phyloP scores from a whole-genome alignment of 768 basidiomycete genomes.

The Phanerochaete sordida region DNA sequence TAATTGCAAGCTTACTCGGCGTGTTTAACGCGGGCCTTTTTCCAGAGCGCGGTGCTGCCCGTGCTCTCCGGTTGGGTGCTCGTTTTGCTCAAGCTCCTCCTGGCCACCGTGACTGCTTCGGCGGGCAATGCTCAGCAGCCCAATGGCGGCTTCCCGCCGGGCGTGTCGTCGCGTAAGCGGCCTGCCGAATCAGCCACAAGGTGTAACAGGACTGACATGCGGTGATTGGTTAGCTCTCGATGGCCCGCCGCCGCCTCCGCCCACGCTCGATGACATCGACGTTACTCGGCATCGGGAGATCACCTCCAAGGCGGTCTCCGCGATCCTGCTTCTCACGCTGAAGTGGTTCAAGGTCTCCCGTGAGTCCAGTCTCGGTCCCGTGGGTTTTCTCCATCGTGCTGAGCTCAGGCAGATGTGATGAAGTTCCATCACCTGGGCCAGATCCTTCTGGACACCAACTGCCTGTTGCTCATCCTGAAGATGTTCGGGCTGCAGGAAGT shows the following conservation, averaged over 20 bases:
- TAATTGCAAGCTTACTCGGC: neutral
- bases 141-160: constrained; percentile 69
- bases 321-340: constrained; percentile 81
- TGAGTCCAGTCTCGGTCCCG: constrained; percentile 38
- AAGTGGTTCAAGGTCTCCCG: constrained; percentile 99
- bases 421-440: constrained; percentile 99
- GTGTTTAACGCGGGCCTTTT: neutral
- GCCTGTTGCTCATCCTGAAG: constrained; percentile 88
- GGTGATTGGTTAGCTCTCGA: constrained; percentile 45
- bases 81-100: constrained; percentile 85
- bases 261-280: constrained; percentile 87
- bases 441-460: constrained; percentile 92
- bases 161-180: constrained; percentile 59
- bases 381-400: no score
- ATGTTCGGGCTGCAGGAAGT: constrained; percentile 99
- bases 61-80: constrained; percentile 88
- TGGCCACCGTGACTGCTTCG: constrained; percentile 89
- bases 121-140: constrained; percentile 62
- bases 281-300: constrained; percentile 95
- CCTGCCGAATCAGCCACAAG: no score
- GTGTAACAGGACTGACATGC: neutral
- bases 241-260: constrained; percentile 59
- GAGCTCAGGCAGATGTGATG: constrained; percentile 71
- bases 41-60: constrained; percentile 78
- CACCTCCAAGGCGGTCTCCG: constrained; percentile 95